phyloP scores from a whole-genome alignment of 2,329 filamentous ascomycete genomes.

The Colletotrichum tropicale region DNA sequence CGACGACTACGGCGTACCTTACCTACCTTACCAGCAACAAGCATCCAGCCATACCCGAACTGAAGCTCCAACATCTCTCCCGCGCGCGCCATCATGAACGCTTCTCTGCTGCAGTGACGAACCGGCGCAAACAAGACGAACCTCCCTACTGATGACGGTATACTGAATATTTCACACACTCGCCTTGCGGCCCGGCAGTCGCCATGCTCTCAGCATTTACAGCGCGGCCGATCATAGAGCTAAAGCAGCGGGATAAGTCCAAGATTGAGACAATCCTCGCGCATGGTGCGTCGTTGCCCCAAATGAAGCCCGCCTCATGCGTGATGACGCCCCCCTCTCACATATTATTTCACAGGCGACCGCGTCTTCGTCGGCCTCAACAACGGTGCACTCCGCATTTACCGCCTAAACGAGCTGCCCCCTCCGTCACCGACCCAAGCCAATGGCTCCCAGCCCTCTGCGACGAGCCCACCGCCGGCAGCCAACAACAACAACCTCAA shows the following conservation, averaged over 20 bases:
- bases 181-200: slow-evolving; percentile 43
- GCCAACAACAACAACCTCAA: background rate
- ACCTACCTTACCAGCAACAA: background rate
- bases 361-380: slow-evolving; percentile 90
- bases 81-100: slow-evolving; percentile 10
- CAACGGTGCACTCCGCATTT: slow-evolving; percentile 86
- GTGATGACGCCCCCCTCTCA: background rate
- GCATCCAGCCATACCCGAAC: slow-evolving; percentile 9
- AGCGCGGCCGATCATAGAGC: slow-evolving; percentile 94
- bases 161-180: slow-evolving; percentile 10
- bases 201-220: slow-evolving; percentile 97
- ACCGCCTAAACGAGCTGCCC: slow-evolving; percentile 78
- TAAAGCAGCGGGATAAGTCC: slow-evolving; percentile 92
- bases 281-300: slow-evolving; percentile 64
- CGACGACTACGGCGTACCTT: background rate
- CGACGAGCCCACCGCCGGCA: slow-evolving; percentile 31
- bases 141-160: background rate
- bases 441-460: slow-evolving; percentile 33
- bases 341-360: slow-evolving; percentile 65
- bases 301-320: background rate
- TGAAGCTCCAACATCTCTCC: slow-evolving; percentile 2
- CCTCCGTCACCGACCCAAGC: slow-evolving; percentile 40
- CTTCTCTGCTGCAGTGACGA: background rate
- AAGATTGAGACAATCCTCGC: slow-evolving; percentile 96
- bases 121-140: background rate